Percentiles rank a stretch among this genome's conserved stretches.
Evolutionary conservation across 1,284 basidiomycete species (phyloP).

Genomic region (Cryptococcus sp.): DNA sequence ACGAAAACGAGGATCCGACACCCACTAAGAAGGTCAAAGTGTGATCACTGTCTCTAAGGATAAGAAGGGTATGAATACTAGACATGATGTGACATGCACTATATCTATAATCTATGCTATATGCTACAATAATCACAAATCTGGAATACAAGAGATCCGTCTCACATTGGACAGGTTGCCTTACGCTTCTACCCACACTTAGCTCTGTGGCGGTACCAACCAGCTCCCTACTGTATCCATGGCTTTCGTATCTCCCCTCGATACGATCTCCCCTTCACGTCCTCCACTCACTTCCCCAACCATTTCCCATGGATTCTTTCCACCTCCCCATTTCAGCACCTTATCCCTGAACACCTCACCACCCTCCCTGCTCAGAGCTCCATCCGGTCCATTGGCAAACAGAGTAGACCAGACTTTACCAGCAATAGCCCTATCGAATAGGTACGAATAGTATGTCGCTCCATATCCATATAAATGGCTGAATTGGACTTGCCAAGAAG

Average conservation of each 20-base stretch:
- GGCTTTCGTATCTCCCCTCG: constrained; percentile 66
- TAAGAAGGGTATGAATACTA: neutral
- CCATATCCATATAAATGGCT: constrained; percentile 95
- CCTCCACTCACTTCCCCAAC: constrained; percentile 65
- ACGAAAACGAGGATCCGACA: neutral
- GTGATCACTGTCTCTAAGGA: too few species aligned
- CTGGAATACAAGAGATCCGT: too few species aligned
- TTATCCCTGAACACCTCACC: constrained; percentile 75
- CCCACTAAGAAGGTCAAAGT: neutral
- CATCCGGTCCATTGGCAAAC: constrained; percentile 53
- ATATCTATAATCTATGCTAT: neutral
- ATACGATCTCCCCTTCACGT: constrained; percentile 31
- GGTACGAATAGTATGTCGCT: constrained; percentile 94
- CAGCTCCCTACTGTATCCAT: constrained; percentile 87
- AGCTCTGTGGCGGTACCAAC: constrained; percentile 39
- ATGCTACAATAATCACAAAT: neutral
- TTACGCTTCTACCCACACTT: constrained; percentile 3
- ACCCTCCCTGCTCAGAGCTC: constrained; percentile 55
- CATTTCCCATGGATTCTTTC: constrained; percentile 91
- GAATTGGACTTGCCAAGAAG: constrained; percentile 92
- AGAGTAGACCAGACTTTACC: constrained; percentile 78
- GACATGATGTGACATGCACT: constrained; percentile 1
- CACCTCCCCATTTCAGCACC: constrained; percentile 77
- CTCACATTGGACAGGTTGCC: too few species aligned
- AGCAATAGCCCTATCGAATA: constrained; percentile 93